Percentiles rank a stretch among this genome's conserved stretches.
Conservation (phyloP, 148 eudicot species). For the Amaranthus cruentus region DNA sequence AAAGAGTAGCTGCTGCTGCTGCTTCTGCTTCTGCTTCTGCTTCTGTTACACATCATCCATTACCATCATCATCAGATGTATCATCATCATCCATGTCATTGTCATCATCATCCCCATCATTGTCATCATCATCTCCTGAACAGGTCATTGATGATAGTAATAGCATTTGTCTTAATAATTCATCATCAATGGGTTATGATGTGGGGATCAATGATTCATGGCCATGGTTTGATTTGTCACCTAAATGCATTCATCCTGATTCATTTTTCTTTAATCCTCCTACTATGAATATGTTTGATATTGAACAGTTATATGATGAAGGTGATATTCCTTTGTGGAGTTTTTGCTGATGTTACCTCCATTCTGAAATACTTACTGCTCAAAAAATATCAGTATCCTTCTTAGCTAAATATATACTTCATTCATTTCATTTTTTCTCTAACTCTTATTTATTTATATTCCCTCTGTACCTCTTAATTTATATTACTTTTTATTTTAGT, state of each 20-base stretch:
- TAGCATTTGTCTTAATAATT: conserved; percentile 12
- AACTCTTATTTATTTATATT: conserved; percentile 25
- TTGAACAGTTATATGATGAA: conserved; percentile 46
- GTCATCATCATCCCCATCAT: conserved; percentile 25
- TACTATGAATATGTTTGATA: conserved; percentile 27
- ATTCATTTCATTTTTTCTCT: conserved; percentile 27
- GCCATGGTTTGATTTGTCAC: conserved; percentile 53
- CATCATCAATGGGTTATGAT: conserved; percentile 9
- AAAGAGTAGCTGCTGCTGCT: conserved; percentile 67
- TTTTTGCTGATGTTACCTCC: conserved; percentile 37
- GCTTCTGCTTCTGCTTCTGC: conserved; percentile 19
- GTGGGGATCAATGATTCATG: conserved; percentile 27
- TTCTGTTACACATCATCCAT: conserved; percentile 13
- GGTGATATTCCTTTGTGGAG: conserved; percentile 70
- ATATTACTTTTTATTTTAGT: no score
- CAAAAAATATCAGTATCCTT: conserved; percentile 4
- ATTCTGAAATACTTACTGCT: neutral
- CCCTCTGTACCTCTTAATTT: no score
- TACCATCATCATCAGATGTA: conserved; percentile 22
- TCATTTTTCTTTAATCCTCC: conserved; percentile 50
- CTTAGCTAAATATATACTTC: neutral
- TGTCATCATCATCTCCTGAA: conserved; percentile 23
- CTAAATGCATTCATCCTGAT: conserved; percentile 44
- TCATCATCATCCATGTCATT: conserved; percentile 13
- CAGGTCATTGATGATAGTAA: conserved; percentile 27